Conservation (phyloP, 805 yeast genomes). For the Cyberlindnera subsufficiens region DNA sequence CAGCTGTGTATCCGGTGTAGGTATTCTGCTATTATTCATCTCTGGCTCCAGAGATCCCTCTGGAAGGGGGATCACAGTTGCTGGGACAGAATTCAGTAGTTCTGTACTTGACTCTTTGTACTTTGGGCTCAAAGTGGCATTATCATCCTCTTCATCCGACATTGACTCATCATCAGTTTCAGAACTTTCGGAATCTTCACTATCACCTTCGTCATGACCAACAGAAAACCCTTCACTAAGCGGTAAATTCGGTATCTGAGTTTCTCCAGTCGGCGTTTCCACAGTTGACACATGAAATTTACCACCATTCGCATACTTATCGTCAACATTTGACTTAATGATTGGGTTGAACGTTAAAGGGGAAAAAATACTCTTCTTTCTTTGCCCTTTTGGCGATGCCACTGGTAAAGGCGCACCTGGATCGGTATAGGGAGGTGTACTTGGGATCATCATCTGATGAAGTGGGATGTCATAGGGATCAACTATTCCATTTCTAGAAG, state of each 20-base stretch:
- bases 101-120: too few species aligned
- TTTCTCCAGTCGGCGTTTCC: slow-evolving; percentile 16
- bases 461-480: slow-evolving; percentile 45
- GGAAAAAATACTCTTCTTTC: slow-evolving; percentile 63
- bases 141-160: slow-evolving; percentile 8
- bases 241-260: slow-evolving; percentile 9
- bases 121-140: too few species aligned
- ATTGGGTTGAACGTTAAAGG: slow-evolving; percentile 80
- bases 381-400: slow-evolving; percentile 36
- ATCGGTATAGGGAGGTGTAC: slow-evolving; percentile 57
- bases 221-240: slow-evolving; percentile 7
- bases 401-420: slow-evolving; percentile 83
- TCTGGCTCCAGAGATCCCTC: slow-evolving; percentile 16
- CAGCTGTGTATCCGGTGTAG: slow-evolving; percentile 3
- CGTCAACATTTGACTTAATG: slow-evolving; percentile 69
- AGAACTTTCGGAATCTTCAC: slow-evolving; percentile 18
- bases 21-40: slow-evolving; percentile 10
- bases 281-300: slow-evolving; percentile 57
- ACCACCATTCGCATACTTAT: slow-evolving; percentile 87
- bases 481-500: background rate
- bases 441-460: slow-evolving; percentile 49
- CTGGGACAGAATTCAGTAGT: too few species aligned
- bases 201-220: slow-evolving; percentile 21
- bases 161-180: slow-evolving; percentile 11
- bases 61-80: background rate